Conservation (phyloP, 1,139 yeast genomes). For the Yamadazyma mexicana region DNA sequence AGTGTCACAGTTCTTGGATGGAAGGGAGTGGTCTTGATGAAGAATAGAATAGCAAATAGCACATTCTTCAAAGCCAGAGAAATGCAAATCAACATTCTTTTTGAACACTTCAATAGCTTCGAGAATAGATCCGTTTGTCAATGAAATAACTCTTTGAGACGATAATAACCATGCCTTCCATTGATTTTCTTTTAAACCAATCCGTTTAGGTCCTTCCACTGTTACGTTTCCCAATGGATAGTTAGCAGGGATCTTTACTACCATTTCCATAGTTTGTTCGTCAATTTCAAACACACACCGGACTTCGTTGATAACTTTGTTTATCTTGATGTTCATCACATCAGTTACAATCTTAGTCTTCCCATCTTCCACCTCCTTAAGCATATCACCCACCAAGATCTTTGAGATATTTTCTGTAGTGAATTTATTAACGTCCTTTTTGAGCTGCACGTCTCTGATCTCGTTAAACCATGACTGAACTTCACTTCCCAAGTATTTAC, state of each 20-base stretch:
- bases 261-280: conserved; percentile 83
- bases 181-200: conserved; percentile 89
- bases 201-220: conserved; percentile 75
- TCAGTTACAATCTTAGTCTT: conserved; percentile 43
- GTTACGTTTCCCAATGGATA: conserved; percentile 74
- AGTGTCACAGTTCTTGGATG: conserved; percentile 83
- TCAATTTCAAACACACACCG: conserved; percentile 77
- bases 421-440: conserved; percentile 59
- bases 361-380: conserved; percentile 49
- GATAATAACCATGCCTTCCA: conserved; percentile 97
- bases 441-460: conserved; percentile 57
- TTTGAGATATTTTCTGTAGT: conserved; percentile 67
- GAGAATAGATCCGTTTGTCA: conserved; percentile 73
- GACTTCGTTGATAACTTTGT: conserved; percentile 65
- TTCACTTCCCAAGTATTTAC: conserved; percentile 63
- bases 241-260: conserved; percentile 65
- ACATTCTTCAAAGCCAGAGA: conserved; percentile 93
- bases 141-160: conserved; percentile 75
- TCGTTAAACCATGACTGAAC: conserved; percentile 73
- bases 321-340: conserved; percentile 57
- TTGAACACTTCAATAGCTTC: conserved; percentile 84
- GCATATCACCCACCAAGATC: conserved; percentile 55
- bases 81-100: conserved; percentile 77
- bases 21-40: conserved; percentile 88
- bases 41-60: conserved; percentile 92